Conservation (phyloP, 2,329 filamentous ascomycete species). For the Emergomyces africanus region DNA sequence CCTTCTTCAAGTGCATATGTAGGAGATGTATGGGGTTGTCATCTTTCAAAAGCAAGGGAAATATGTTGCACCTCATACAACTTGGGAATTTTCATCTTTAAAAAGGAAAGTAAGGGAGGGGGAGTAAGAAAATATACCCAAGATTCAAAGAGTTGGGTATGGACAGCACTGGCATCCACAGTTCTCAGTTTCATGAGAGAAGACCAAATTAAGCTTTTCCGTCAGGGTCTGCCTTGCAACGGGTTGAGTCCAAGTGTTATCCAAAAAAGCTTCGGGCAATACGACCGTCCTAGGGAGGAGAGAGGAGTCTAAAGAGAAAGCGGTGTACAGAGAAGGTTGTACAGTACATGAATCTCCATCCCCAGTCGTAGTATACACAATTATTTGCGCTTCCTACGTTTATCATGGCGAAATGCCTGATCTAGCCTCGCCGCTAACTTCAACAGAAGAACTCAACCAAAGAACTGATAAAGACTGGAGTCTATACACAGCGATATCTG, state of each 20-base stretch:
- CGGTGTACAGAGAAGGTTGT: not conserved
- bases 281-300: too few relatives aligned
- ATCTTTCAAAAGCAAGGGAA: not conserved
- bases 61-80: not conserved
- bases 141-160: not conserved
- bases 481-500: not conserved
- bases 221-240: not conserved
- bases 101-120: not conserved
- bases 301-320: not conserved
- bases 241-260: not conserved
- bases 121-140: not conserved
- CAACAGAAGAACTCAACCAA: not conserved
- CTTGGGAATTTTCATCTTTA: not conserved
- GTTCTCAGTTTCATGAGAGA: not conserved
- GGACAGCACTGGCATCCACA: not conserved
- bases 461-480: not conserved
- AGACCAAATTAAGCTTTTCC: not conserved
- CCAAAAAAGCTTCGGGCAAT: not conserved
- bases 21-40: too few relatives aligned
- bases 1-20: not conserved
- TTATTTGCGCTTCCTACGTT: not conserved
- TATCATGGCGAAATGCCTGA: not conserved
- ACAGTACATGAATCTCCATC: not conserved
- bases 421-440: not conserved
- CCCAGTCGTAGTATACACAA: not conserved